These are phyloP conservation scores for Blepharisma stoltei DNA, from an alignment of 73 alveolate genomes.

Conservation along the genomic window DNA sequence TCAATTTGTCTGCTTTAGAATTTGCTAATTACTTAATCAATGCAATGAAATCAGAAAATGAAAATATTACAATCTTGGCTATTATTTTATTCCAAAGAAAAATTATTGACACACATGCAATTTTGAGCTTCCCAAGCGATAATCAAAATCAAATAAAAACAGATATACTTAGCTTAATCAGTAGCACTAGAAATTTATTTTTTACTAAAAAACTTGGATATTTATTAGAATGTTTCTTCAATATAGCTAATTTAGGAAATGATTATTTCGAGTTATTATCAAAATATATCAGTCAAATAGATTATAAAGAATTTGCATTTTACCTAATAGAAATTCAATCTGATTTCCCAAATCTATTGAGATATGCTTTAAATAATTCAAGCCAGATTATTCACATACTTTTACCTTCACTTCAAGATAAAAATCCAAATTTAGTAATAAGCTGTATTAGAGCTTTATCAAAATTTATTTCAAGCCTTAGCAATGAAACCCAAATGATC, in stretches of 20 bases:
- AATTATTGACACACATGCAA: neutral
- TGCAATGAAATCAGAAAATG: neutral
- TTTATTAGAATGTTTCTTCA: neutral
- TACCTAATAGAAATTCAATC: conserved; percentile 6
- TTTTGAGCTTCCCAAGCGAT: neutral
- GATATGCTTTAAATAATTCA: neutral
- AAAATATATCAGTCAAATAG: neutral
- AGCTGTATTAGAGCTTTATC: conserved; percentile 5
- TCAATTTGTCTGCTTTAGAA: too few species aligned
- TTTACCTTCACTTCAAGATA: neutral
- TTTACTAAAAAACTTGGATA: conserved; percentile 10
- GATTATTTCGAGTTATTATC: neutral
- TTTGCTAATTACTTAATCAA: neutral
- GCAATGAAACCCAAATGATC: neutral
- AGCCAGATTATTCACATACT: neutral
- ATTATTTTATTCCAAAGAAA: conserved; percentile 5
- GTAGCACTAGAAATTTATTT: neutral
- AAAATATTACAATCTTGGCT: neutral
- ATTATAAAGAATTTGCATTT: neutral
- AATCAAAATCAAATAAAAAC: neutral
- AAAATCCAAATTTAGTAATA: neutral
- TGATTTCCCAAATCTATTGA: conserved; percentile 4
- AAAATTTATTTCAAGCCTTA: neutral
- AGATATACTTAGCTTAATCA: neutral
- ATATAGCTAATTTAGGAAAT: neutral